A percentile compares a stretch with the other conserved stretches of the same genome.
Evolutionary conservation across 345 rosid species (phyloP).

Genomic region (Eucalyptus cladocalyx): DNA sequence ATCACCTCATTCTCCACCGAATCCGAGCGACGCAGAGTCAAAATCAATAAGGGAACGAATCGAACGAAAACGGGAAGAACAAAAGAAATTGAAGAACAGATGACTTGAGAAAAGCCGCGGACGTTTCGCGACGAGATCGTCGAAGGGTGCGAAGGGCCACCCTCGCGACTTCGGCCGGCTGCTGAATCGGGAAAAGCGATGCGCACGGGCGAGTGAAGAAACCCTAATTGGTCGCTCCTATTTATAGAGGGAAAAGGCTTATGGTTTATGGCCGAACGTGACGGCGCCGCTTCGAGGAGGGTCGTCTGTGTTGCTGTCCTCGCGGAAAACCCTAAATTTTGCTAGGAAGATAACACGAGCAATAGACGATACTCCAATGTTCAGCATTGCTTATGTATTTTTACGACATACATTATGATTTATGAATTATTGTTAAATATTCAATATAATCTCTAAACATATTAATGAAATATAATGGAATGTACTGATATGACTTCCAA

Average conservation of each 20-base stretch:
- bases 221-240: background rate
- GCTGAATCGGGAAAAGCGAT: background rate
- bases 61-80: background rate
- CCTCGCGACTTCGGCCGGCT: background rate
- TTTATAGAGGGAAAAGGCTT: no score
- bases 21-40: no score
- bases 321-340: background rate
- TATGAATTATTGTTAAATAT: background rate
- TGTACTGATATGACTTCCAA: background rate
- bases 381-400: background rate
- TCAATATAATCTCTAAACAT: background rate
- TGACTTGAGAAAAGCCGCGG: background rate
- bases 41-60: background rate
- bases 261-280: background rate
- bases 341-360: background rate
- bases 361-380: background rate
- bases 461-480: background rate
- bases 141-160: background rate
- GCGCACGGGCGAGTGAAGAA: background rate
- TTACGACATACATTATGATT: no score
- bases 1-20: conserved; percentile 16
- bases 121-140: background rate
- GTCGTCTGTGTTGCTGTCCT: background rate
- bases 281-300: background rate
- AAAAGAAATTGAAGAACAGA: background rate